A percentile compares a stretch with the other conserved stretches of the same genome.
These are phyloP conservation scores for Panaeolus cyanescens DNA, from an alignment of 768 basidiomycete species.

Conservation along the genomic window DNA sequence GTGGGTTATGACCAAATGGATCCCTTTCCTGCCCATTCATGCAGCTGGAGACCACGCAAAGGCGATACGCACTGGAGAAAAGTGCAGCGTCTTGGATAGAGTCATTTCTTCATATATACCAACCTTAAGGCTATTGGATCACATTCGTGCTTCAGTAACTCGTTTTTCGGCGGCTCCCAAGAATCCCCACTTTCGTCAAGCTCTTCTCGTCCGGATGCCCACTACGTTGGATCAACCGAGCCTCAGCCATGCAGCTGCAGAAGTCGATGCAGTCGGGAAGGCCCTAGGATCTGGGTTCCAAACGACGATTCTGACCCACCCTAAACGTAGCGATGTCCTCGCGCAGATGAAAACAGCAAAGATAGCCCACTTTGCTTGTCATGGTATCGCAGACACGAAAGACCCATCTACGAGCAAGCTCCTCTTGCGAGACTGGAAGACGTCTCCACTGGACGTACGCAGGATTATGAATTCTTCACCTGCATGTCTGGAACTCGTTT, in stretches of 20 bases:
- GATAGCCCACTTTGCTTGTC: conserved; percentile 25
- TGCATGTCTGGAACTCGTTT: conserved; percentile 23
- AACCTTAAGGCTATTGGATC: conserved; percentile 16
- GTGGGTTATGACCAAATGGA: conserved; percentile 16
- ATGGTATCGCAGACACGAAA: conserved; percentile 23
- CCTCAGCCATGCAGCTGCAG: conserved; percentile 9
- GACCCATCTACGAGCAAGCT: conserved; percentile 21
- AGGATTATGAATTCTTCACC: conserved; percentile 16
- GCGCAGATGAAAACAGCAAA: not conserved
- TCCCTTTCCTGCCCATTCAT: conserved; percentile 14
- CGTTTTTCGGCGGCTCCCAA: not conserved
- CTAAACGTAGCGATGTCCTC: conserved; percentile 10
- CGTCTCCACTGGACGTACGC: conserved; percentile 15
- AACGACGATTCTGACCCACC: conserved; percentile 8
- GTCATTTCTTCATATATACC: conserved; percentile 19
- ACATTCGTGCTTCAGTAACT: conserved; percentile 6
- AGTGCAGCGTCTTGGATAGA: conserved; percentile 15
- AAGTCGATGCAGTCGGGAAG: conserved; percentile 8
- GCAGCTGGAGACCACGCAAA: conserved; percentile 17
- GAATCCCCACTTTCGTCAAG: conserved; percentile 7
- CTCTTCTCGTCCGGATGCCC: conserved; percentile 17
- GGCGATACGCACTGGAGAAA: conserved; percentile 9
- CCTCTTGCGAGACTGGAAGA: conserved; percentile 16
- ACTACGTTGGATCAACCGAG: conserved; percentile 15
- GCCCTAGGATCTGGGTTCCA: not conserved